These are phyloP conservation scores for Colletotrichum limetticola DNA, from an alignment of 2,329 filamentous ascomycete genomes.

Conservation along the genomic window DNA sequence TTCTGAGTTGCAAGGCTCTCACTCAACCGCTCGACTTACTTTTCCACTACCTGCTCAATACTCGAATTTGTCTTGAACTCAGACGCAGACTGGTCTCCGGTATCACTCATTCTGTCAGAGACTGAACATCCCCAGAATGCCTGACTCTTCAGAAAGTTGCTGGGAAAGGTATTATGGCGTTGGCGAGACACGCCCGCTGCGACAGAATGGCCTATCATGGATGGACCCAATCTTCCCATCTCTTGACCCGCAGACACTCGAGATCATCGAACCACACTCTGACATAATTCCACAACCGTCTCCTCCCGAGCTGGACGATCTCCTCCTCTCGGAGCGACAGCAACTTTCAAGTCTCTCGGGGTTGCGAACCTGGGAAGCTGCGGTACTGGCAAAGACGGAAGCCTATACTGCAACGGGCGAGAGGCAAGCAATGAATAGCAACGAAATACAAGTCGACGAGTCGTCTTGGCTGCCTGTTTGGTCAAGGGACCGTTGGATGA, in stretches of 20 bases:
- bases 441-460: conserved; percentile 14
- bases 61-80: not conserved
- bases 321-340: conserved; percentile 14
- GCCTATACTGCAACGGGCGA: not conserved
- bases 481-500: conserved; percentile 26
- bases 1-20: not conserved
- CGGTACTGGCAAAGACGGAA: not conserved
- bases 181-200: conserved; percentile 1
- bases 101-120: not conserved
- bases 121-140: not conserved
- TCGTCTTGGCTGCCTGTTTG: conserved; percentile 26
- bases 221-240: conserved; percentile 12
- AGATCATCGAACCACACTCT: not conserved
- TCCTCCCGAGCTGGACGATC: conserved; percentile 19
- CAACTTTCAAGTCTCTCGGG: conserved; percentile 14
- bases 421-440: not conserved
- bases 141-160: not conserved
- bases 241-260: conserved; percentile 14
- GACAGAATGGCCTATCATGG: conserved; percentile 18
- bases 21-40: not conserved
- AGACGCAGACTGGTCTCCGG: not conserved
- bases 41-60: not conserved
- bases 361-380: conserved; percentile 31
- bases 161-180: conserved; percentile 2
- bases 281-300: not conserved